phyloP scores from a whole-genome alignment of 148 eudicot genomes.

The Vaccinium corymbosum region DNA sequence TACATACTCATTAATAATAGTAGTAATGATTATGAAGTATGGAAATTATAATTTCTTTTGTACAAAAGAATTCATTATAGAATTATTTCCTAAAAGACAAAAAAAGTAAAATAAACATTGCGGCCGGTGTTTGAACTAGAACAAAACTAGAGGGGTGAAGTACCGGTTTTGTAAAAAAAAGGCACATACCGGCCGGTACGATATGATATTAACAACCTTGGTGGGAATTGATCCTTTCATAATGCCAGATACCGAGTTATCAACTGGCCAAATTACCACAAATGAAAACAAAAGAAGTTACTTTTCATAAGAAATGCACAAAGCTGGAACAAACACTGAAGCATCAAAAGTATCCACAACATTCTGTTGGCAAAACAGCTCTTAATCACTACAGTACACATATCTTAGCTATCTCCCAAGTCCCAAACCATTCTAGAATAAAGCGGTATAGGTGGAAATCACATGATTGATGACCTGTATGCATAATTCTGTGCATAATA shows the following conservation, averaged over 20 bases:
- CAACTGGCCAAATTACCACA: neutral
- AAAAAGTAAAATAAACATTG: no score
- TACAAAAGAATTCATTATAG: no score
- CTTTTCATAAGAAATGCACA: slow-evolving; percentile 5
- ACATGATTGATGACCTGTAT: neutral
- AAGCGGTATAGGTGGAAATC: neutral
- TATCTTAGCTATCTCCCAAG: neutral
- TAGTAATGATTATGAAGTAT: no score
- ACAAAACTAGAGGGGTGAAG: no score
- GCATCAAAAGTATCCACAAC: neutral
- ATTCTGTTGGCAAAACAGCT: neutral
- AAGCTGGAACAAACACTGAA: neutral
- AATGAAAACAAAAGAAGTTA: neutral
- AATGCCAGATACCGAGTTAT: neutral
- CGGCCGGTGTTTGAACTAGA: no score
- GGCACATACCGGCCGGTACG: no score
- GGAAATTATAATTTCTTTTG: no score
- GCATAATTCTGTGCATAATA: neutral
- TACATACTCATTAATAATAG: no score
- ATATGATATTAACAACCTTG: no score
- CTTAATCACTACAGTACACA: no score
- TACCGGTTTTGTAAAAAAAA: no score
- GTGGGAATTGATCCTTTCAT: neutral
- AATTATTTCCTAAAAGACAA: no score
- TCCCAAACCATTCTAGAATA: neutral